Evolutionary conservation across 441 rosid species (phyloP).

Genomic region (Erysimum cheiri): DNA sequence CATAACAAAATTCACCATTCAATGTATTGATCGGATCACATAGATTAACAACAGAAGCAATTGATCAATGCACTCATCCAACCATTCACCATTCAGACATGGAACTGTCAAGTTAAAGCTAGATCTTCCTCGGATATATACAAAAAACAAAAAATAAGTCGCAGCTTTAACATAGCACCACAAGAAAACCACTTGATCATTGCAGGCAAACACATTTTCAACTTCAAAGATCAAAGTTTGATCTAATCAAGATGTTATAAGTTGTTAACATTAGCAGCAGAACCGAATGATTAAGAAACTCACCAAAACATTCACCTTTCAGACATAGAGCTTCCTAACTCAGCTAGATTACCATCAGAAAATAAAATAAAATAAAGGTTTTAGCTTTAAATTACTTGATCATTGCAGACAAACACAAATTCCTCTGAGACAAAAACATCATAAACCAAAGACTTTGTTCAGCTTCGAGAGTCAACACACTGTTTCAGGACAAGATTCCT

Average conservation of each 20-base stretch:
- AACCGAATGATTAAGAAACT: background rate
- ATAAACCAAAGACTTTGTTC: slow-evolving; percentile 12
- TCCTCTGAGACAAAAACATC: slow-evolving; percentile 17
- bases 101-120: background rate
- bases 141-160: background rate
- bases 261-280: background rate
- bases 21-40: background rate
- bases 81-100: background rate
- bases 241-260: background rate
- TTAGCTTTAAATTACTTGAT: background rate
- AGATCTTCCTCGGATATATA: background rate
- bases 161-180: background rate
- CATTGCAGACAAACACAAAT: background rate
- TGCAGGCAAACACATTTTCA: slow-evolving; percentile 10
- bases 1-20: background rate
- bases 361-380: background rate
- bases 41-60: background rate
- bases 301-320: background rate
- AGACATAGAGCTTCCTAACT: background rate
- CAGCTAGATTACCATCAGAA: slow-evolving; percentile 1
- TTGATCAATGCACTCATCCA: background rate
- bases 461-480: slow-evolving; percentile 25
- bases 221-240: background rate
- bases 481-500: slow-evolving; percentile 13
- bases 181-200: background rate